Percentiles rank a stretch among this genome's conserved stretches.
Conservation (phyloP, 352 stramenopile genomes). For the Pythium sukuiense region DNA sequence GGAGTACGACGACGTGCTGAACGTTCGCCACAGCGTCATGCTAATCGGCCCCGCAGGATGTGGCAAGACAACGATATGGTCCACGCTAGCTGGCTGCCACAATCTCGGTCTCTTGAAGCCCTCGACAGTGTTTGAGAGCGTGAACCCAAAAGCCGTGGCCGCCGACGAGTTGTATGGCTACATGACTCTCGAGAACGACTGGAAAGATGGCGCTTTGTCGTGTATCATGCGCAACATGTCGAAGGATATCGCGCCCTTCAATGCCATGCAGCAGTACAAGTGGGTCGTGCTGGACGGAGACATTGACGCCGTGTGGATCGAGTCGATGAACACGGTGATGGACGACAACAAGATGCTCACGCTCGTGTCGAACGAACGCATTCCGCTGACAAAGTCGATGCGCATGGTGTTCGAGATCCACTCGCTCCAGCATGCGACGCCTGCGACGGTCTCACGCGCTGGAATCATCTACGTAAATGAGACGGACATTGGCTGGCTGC, state of each 20-base stretch:
- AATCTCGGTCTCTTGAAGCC: conserved; percentile 84
- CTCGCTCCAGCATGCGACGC: conserved; percentile 94
- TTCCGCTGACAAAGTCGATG: conserved; percentile 95
- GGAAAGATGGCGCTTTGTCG: conserved; percentile 96
- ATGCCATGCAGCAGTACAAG: conserved; percentile 83
- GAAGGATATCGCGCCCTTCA: conserved; percentile 89
- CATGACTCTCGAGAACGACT: conserved; percentile 98
- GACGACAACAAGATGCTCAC: conserved; percentile 95
- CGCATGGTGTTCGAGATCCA: conserved; percentile 98
- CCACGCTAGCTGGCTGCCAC: conserved; percentile 86
- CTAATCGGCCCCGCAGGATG: conserved; percentile 93
- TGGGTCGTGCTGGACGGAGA: conserved; percentile 94
- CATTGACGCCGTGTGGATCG: conserved; percentile 95
- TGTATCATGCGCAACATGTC: conserved; percentile 97
- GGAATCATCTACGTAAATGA: conserved; percentile 98
- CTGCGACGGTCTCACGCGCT: conserved; percentile 95
- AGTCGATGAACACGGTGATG: conserved; percentile 93
- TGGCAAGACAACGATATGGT: conserved; percentile 96
- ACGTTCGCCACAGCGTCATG: conserved; percentile 96
- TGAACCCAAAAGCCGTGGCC: conserved; percentile 95
- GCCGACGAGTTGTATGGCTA: conserved; percentile 93
- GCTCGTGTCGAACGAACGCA: conserved; percentile 96
- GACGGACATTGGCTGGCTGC: conserved; percentile 89
- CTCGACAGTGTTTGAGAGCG: conserved; percentile 92
- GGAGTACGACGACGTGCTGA: conserved; percentile 94